Evolutionary conservation across 768 basidiomycete genomes (phyloP).

Genomic region (Tephrocybe sp.): DNA sequence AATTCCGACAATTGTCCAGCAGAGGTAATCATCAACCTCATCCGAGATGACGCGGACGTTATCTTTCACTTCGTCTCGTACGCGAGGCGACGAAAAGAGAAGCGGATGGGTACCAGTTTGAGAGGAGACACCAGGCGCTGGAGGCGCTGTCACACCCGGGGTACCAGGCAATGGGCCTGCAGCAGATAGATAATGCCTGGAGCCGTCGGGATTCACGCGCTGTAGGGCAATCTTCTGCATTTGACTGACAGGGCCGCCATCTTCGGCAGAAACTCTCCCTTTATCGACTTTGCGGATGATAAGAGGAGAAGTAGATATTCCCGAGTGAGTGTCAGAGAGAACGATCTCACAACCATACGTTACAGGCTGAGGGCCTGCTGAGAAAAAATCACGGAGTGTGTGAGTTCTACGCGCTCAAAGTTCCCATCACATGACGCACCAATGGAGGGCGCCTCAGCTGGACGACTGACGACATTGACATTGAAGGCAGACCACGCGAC

Average conservation of each 20-base stretch:
- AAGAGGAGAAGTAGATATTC: slow-evolving; percentile 82
- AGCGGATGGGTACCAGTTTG: slow-evolving; percentile 82
- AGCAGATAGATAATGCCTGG: slow-evolving; percentile 86
- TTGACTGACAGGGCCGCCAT: slow-evolving; percentile 91
- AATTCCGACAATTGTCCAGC: slow-evolving; percentile 95
- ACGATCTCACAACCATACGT: slow-evolving; percentile 91
- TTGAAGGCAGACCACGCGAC: slow-evolving; percentile 93
- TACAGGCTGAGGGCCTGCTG: slow-evolving; percentile 77
- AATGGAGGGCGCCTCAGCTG: slow-evolving; percentile 60
- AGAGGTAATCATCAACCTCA: slow-evolving; percentile 92
- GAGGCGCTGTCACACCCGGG: slow-evolving; percentile 64
- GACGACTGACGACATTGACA: slow-evolving; percentile 82
- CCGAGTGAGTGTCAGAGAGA: slow-evolving; percentile 81
- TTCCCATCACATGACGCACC: slow-evolving; percentile 65
- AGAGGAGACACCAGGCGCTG: slow-evolving; percentile 72
- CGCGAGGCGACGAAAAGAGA: slow-evolving; percentile 75
- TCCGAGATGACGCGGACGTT: slow-evolving; percentile 75
- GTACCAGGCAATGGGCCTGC: slow-evolving; percentile 82
- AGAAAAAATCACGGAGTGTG: slow-evolving; percentile 35
- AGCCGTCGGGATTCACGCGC: slow-evolving; percentile 77
- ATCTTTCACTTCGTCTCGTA: slow-evolving; percentile 82
- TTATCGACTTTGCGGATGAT: slow-evolving; percentile 93
- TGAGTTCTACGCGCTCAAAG: slow-evolving; percentile 31
- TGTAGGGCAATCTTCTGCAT: slow-evolving; percentile 96
- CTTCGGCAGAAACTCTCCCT: slow-evolving; percentile 80